Base-by-base conservation (phyloP, 148 eudicot genomes). In the Persicaria tinctoria region DNA sequence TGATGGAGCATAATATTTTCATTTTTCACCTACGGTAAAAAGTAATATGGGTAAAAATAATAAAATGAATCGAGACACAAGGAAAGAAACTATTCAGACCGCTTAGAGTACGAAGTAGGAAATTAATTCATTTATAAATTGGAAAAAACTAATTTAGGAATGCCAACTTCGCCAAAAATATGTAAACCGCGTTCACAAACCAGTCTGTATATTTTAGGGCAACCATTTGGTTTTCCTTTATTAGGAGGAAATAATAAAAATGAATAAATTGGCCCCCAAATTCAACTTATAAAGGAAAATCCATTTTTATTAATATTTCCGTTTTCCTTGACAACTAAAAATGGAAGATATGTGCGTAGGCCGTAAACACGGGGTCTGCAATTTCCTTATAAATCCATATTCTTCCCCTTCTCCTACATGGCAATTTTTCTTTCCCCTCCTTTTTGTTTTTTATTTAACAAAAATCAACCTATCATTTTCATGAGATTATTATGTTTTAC, bases 101-200 rank as follows among this genome's bases (percentile, higher is more conserved):
- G 41, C 41, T 32, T 32, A 32, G 41, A 32, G 41, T 32, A 32
- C 41, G 41, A 32, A 32, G 41, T 32, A 32, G 41, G 41, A 32
- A 32, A 32, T 32, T 32, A 32, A 63, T 38, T 73, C 73, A 16
- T 78, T 50, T 51, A 51, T 60, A 32, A 32, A 32, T 32, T 32
- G 63, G 41, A 62, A 73, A 45, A 62, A 50, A 50, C 49, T 78
- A 73, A 73, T 76, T 78, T 76, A 7, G 63, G 23, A 50, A 10
- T 72, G 59, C 60, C 44, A 50, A 51, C 51, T 76, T 66, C 51
- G 50, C 77, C 77, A 73, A 80, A 56, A 63, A 32, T 32, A 32
- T 32, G 3, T 76, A 77, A 77, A 80, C 74, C 83, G 83, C 83
- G 83, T 80, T 73, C 41, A 70, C 4, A 13, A 70, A 74, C 76